phyloP scores from a whole-genome alignment of 257 asterid genomes.

The Orobanche coerulescens region DNA sequence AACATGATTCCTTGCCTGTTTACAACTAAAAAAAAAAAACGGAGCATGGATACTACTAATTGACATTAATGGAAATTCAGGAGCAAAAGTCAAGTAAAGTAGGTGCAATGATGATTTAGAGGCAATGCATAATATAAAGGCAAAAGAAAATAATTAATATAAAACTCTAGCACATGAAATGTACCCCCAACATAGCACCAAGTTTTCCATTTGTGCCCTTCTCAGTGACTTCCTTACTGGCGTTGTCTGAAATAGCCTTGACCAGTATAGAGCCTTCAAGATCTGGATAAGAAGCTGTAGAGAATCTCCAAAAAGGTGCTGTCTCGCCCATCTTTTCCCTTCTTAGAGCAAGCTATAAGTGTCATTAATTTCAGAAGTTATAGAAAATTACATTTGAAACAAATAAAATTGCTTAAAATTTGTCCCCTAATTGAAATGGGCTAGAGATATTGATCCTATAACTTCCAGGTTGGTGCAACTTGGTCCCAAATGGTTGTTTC shows the following conservation, averaged over 20 bases:
- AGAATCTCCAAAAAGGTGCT: constrained; percentile 87
- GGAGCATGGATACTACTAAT: not conserved
- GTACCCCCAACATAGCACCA: constrained; percentile 41
- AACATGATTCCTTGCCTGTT: too few relatives aligned
- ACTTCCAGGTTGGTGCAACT: too few relatives aligned
- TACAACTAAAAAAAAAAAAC: constrained; percentile 1
- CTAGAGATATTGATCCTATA: too few relatives aligned
- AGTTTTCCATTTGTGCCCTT: constrained; percentile 29
- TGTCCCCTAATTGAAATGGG: too few relatives aligned
- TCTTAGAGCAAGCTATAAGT: constrained; percentile 64
- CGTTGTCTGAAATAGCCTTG: constrained; percentile 22
- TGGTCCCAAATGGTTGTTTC: too few relatives aligned
- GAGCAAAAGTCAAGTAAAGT: constrained; percentile 3
- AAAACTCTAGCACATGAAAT: constrained; percentile 16
- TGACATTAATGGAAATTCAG: not conserved
- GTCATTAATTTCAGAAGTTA: constrained; percentile 20
- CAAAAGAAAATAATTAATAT: constrained; percentile 5
- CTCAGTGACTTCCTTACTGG: constrained; percentile 16
- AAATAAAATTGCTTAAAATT: constrained; percentile 1
- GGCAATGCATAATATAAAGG: constrained; percentile 3
- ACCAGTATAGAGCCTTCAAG: constrained; percentile 37
- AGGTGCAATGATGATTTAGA: not conserved
- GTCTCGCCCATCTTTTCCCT: constrained; percentile 84
- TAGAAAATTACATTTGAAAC: constrained; percentile 2
- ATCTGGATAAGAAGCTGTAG: constrained; percentile 88